Evolutionary conservation across 768 basidiomycete genomes (phyloP).

Genomic region (Multifurca ochricompacta): DNA sequence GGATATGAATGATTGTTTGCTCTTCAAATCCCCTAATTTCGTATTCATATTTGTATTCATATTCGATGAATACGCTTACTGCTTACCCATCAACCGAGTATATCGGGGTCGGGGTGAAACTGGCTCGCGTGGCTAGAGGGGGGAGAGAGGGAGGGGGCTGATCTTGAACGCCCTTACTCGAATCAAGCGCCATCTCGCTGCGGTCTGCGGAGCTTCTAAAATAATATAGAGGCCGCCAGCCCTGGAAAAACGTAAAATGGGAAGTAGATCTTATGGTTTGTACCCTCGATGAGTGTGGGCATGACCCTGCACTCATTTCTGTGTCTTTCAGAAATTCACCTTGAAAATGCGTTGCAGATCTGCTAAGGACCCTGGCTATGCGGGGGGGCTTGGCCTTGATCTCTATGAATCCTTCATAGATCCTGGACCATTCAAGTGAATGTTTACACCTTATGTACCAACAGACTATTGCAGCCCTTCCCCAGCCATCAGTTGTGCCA

Average conservation of each 20-base stretch:
- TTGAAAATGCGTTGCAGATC: not conserved
- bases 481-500: not conserved
- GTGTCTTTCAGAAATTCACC: not conserved
- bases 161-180: not conserved
- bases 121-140: not conserved
- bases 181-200: not conserved
- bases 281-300: not conserved
- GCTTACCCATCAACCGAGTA: constrained; percentile 10
- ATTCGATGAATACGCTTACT: not conserved
- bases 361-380: not conserved
- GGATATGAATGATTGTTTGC: not conserved
- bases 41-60: not conserved
- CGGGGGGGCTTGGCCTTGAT: not conserved
- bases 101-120: not conserved
- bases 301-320: not conserved
- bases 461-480: not conserved
- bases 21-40: not conserved
- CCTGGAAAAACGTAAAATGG: not conserved
- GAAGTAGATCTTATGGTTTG: not conserved
- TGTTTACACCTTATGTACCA: no score
- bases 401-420: not conserved
- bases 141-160: not conserved
- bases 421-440: no score
- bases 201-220: not conserved
- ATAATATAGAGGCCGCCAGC: not conserved